These are phyloP conservation scores for Citrus trifoliata DNA, from an alignment of 345 rosid genomes.

Conservation along the genomic window DNA sequence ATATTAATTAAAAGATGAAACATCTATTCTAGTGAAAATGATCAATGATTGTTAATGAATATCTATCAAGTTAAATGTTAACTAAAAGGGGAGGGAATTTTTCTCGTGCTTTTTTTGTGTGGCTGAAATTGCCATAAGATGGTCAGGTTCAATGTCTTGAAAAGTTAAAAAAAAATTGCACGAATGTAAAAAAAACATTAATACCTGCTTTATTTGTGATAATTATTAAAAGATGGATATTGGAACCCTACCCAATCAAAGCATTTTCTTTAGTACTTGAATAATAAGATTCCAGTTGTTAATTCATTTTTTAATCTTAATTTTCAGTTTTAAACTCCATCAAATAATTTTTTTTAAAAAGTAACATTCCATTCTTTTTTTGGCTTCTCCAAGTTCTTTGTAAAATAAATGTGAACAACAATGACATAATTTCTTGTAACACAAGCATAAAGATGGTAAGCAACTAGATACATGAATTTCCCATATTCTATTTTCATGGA, in stretches of 20 bases:
- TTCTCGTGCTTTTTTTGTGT: neutral
- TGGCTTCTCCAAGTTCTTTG: neutral
- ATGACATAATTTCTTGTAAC: neutral
- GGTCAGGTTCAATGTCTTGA: neutral
- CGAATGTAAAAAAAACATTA: no score
- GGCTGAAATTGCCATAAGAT: neutral
- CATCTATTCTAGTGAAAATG: neutral
- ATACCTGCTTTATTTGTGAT: neutral
- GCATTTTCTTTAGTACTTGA: neutral
- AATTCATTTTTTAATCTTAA: no score
- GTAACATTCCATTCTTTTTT: neutral
- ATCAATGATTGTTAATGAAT: neutral
- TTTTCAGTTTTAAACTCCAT: neutral
- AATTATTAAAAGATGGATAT: no score
- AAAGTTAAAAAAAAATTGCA: neutral
- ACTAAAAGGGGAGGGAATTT: neutral
- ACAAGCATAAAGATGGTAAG: neutral
- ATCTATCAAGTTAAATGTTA: neutral
- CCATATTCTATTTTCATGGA: neutral
- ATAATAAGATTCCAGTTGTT: no score
- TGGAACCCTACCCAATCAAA: neutral
- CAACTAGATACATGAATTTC: neutral
- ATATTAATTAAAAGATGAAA: no score
- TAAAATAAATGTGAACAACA: constrained; percentile 5
- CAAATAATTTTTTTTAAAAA: neutral